Base-by-base conservation (phyloP, 352 stramenopile species). In the Globisporangium orthogonon region DNA sequence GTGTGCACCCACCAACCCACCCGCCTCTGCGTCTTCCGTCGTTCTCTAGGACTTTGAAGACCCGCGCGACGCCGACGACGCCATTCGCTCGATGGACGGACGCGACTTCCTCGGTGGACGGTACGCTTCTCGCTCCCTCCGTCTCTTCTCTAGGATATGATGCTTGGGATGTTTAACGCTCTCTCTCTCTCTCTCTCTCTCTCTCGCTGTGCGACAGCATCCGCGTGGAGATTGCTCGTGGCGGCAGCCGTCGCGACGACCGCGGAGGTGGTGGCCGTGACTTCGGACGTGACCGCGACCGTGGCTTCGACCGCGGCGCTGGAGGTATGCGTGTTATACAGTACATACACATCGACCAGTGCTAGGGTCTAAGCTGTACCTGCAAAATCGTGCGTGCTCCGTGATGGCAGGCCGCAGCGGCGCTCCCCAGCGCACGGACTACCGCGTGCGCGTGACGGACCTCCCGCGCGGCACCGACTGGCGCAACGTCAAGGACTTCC, bases 1-100 rank as follows among this genome's bases (percentile, higher is more conserved):
- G 52, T 68, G 50, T 57, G 47, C 62, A 78, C 70, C 65, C 63
- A 75, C 76, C 66, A 76, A 66, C 70, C 65, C 56, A 29, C 41
- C 44, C 52, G 71, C 66, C 71, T 56, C 65, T 53, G 67, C 71
- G 64, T 71, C 67, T 70, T 65, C 76, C 71, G 66, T 71, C 67
- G 58, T 76, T 74, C 65, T 75, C 56, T 85, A 94, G 84, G 84
- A 94, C 70, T 94, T 92, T 52, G 84, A 94, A 79, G 84, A 94
- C 76, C 84, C 84, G 57, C 82, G 84, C 63, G 84, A 94, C 60
- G 84, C 84, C 54, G 84, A 94, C 49, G 84, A 94, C 58, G 78
- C 84, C 47, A 94, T 94, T 69, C 81, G 79, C 66, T 86, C 77
- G 23, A 92, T 94, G 82, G 82, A 94, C 61, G 82, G 82, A 52